phyloP scores from a whole-genome alignment of 306 rosid species.

The Ceratonia siliqua region DNA sequence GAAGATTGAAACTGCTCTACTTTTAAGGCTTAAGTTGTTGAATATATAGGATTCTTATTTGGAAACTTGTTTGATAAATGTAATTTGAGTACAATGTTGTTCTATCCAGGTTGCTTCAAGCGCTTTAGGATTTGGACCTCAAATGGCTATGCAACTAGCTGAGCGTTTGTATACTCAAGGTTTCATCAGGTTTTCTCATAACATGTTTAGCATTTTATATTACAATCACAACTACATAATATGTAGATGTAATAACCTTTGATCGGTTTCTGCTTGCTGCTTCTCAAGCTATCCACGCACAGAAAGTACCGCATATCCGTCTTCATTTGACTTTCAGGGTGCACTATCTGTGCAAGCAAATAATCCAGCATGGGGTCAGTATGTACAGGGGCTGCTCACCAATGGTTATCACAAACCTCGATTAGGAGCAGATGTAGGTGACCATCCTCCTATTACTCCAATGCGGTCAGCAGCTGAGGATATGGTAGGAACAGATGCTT shows the following conservation, averaged over 20 bases:
- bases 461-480: slow-evolving; percentile 81
- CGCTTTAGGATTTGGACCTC: slow-evolving; percentile 95
- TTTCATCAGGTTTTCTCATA: slow-evolving; percentile 70
- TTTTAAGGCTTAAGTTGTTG: slow-evolving; percentile 9
- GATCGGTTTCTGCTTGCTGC: slow-evolving; percentile 37
- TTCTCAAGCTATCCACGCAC: slow-evolving; percentile 91
- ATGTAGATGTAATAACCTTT: slow-evolving; percentile 22
- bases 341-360: slow-evolving; percentile 68
- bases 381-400: slow-evolving; percentile 63
- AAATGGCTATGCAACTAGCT: slow-evolving; percentile 92
- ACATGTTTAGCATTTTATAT: slow-evolving; percentile 18
- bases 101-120: slow-evolving; percentile 88
- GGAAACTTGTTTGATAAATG: slow-evolving; percentile 16
- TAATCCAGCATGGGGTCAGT: slow-evolving; percentile 74
- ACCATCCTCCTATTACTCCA: slow-evolving; percentile 98
- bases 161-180: slow-evolving; percentile 96
- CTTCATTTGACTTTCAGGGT: slow-evolving; percentile 86
- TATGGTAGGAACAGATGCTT: slow-evolving; percentile 80
- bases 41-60: slow-evolving; percentile 15
- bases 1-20: slow-evolving; percentile 27
- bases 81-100: slow-evolving; percentile 1
- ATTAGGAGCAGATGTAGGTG: slow-evolving; percentile 85
- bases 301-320: slow-evolving; percentile 92
- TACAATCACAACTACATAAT: slow-evolving; percentile 11
- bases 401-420: slow-evolving; percentile 77